phyloP scores from a whole-genome alignment of 2,329 filamentous ascomycete genomes.

The Leptographium procerum region DNA sequence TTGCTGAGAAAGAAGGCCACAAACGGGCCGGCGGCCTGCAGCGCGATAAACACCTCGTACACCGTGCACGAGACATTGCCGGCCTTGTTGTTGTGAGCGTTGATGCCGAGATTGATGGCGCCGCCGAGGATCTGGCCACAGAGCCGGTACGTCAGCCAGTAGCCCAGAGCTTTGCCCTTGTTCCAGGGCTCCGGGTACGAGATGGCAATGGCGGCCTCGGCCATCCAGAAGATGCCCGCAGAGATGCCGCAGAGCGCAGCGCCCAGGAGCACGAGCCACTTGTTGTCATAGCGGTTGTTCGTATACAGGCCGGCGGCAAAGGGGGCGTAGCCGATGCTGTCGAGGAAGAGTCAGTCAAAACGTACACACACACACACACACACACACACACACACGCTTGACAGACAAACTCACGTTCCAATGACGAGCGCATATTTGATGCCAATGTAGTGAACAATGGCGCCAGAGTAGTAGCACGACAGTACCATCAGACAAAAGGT shows the following conservation, averaged over 20 bases:
- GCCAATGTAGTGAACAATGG: slow-evolving; percentile 53
- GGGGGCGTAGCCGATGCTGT: slow-evolving; percentile 51
- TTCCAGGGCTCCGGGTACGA: slow-evolving; percentile 62
- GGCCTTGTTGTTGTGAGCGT: slow-evolving; percentile 31
- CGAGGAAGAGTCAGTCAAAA: neutral
- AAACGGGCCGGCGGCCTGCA: slow-evolving; percentile 56
- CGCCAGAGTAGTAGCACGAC: slow-evolving; percentile 54
- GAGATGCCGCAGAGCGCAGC: slow-evolving; percentile 59
- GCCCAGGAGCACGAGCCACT: slow-evolving; percentile 59
- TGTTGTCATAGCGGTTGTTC: slow-evolving; percentile 57
- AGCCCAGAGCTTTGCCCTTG: slow-evolving; percentile 51
- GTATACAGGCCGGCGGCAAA: slow-evolving; percentile 61
- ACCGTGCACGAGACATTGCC: slow-evolving; percentile 60
- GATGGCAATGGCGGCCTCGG: slow-evolving; percentile 62
- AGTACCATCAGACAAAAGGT: slow-evolving; percentile 54
- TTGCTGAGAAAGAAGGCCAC: slow-evolving; percentile 50
- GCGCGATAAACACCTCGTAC: slow-evolving; percentile 57
- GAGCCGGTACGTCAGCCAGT: slow-evolving; percentile 47
- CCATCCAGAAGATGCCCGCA: slow-evolving; percentile 65
- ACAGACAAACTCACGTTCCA: slow-evolving; percentile 41
- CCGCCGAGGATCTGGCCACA: slow-evolving; percentile 60
- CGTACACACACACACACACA: neutral
- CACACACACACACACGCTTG: neutral
- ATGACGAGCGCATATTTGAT: slow-evolving; percentile 62
- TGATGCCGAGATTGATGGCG: slow-evolving; percentile 59